Base-by-base conservation (phyloP, 2,329 filamentous ascomycete species). In the Setomelanomma holmii region DNA sequence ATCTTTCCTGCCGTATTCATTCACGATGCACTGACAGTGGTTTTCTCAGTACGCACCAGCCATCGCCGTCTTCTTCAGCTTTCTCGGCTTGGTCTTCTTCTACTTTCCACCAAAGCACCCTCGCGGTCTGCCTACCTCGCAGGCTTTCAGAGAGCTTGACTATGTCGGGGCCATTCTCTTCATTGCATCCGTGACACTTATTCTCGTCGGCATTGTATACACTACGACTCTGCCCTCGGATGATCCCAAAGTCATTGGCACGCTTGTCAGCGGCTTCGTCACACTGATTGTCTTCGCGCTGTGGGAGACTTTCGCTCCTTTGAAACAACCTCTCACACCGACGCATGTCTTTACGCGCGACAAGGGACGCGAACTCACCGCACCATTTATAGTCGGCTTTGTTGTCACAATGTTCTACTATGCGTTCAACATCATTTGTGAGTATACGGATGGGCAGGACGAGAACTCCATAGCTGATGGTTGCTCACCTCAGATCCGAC, bases 401-500 rank as follows among this genome's bases (percentile, higher is more conserved):
- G 75, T 82, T 39, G 73, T 81, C 17, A 82, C 78, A 49, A 82
- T 82, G 79, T 81, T 81, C 61, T 82, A 81, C 66, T 82, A 82
- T 61, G 75, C 74, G 27, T 75, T 73, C 36, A 79, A 76, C 52
- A 75, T 81, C 38, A 67, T 81, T 12, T 81, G 33, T 45, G 17
- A 36, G 42, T 45, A 11, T 7, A 75, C 12, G 8, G 2, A 5
- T 36, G 11, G 6, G n/a, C 12, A 16, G 11, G 7, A 30, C 16
- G 16, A 16, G 34, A 36, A 17, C 11, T 16, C 7, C 7, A 16
- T 36, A 11, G 27, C 57, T 45, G 19, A 45, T 33, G 16, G 14
- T 17, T 36, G 14, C 10, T 8, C 11, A 11, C 30, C 21, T 27
- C 6, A 45, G 33, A 51, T 27, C 79, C 79, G 0, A 78, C 76